Evolutionary conservation across 805 yeast species (phyloP).

Genomic region (Saccharomyces paradoxus): DNA sequence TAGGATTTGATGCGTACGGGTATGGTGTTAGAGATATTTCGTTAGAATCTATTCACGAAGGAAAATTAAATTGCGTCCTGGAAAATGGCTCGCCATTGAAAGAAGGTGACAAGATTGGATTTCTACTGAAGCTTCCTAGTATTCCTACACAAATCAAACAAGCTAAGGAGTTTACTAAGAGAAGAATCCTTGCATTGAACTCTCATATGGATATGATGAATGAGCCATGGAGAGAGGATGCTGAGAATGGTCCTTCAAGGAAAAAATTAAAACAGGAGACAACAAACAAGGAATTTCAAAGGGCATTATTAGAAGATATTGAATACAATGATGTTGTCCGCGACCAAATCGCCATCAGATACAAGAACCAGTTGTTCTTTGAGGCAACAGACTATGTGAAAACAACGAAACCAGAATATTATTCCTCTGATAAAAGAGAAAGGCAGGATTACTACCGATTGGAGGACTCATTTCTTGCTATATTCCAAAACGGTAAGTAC

Average conservation of each 20-base stretch:
- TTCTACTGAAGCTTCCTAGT: slow-evolving; percentile 62
- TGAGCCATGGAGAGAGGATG: slow-evolving; percentile 6
- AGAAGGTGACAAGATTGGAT: slow-evolving; percentile 77
- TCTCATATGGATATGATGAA: slow-evolving; percentile 1
- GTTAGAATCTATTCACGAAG: slow-evolving; percentile 63
- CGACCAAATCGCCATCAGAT: slow-evolving; percentile 82
- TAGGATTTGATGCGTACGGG: slow-evolving; percentile 91
- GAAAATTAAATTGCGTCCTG: slow-evolving; percentile 37
- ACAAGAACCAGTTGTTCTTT: slow-evolving; percentile 65
- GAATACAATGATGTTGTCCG: slow-evolving; percentile 45
- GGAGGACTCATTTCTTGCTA: slow-evolving; percentile 48
- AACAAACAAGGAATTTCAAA: slow-evolving; percentile 23
- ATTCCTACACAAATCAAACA: slow-evolving; percentile 37
- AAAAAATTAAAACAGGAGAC: slow-evolving; percentile 7
- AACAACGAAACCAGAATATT: slow-evolving; percentile 31
- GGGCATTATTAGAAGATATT: slow-evolving; percentile 23
- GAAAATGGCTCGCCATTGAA: slow-evolving; percentile 41
- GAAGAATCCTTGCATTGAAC: slow-evolving; percentile 23
- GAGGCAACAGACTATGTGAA: slow-evolving; percentile 64
- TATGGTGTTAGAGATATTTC: slow-evolving; percentile 78
- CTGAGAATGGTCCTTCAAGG: slow-evolving; percentile 5
- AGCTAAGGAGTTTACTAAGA: slow-evolving; percentile 33
- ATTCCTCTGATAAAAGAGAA: slow-evolving; percentile 21
- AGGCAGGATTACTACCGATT: slow-evolving; percentile 34
- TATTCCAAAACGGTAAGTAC: slow-evolving; percentile 70